Percentiles rank a stretch among this genome's conserved stretches.
Conservation (phyloP, 371 early-diverging fungal species). For the Mycotypha africana region DNA sequence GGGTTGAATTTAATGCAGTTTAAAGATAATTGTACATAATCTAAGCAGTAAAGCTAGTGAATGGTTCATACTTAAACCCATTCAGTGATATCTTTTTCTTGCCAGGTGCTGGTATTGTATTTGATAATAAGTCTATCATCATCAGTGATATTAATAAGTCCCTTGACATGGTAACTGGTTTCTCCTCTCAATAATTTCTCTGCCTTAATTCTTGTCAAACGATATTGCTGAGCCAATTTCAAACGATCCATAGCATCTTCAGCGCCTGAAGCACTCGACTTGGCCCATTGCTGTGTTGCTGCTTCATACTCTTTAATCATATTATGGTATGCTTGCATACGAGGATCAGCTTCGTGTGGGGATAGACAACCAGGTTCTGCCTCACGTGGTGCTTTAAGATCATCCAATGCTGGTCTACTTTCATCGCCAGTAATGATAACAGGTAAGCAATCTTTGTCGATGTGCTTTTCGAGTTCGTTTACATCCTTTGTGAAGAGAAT, state of each 20-base stretch:
- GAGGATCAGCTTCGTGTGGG: constrained; percentile 8
- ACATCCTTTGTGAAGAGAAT: constrained; percentile 71
- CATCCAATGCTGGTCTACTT: constrained; percentile 22
- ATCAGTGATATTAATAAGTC: constrained; percentile 2
- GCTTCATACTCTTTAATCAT: constrained; percentile 17
- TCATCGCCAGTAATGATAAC: constrained; percentile 25
- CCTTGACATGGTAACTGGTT: constrained; percentile 25
- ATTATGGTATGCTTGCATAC: constrained; percentile 16
- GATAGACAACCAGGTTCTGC: constrained; percentile 7
- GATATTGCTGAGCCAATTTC: constrained; percentile 18
- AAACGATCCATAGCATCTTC: constrained; percentile 14
- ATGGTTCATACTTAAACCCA: too few species aligned
- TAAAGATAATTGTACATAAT: too few species aligned
- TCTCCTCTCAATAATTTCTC: constrained; percentile 29
- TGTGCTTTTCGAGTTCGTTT: constrained; percentile 56
- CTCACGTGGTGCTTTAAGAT: constrained; percentile 1
- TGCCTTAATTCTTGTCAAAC: constrained; percentile 29
- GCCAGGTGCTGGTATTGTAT: constrained; percentile 13
- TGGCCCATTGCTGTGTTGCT: constrained; percentile 25
- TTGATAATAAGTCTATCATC: constrained; percentile 12
- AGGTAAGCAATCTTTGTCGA: constrained; percentile 38
- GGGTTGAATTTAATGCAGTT: too few species aligned
- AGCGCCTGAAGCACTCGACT: constrained; percentile 4
- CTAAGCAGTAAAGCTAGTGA: too few species aligned
- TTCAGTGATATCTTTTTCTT: constrained; percentile 14